These are phyloP conservation scores for Argentina anserina DNA, from an alignment of 306 rosid genomes.

Conservation along the genomic window DNA sequence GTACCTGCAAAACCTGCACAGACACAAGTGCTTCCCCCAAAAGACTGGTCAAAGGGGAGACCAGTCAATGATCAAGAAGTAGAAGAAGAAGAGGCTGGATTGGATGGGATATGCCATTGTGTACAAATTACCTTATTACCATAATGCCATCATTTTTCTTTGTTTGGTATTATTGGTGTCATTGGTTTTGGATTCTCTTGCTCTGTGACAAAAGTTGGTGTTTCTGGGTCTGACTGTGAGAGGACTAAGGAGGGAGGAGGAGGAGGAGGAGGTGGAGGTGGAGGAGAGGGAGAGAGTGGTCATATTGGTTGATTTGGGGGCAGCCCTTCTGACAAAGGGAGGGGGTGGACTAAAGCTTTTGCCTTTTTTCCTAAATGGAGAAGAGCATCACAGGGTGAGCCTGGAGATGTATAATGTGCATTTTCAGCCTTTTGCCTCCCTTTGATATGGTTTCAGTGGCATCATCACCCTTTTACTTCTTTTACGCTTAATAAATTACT, in stretches of 20 bases:
- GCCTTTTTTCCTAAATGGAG: not conserved
- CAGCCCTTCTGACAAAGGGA: conserved; percentile 6
- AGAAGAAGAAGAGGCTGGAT: not conserved
- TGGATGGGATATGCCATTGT: not conserved
- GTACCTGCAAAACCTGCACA: conserved; percentile 14
- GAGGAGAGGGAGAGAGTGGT: not conserved
- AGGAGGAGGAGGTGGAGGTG: not conserved
- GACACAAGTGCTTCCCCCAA: conserved; percentile 27
- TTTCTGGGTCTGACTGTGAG: conserved; percentile 1
- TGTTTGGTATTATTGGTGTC: conserved; percentile 11
- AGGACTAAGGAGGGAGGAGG: not conserved
- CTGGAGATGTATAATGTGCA: not conserved
- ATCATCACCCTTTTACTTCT: not conserved
- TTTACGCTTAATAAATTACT: conserved; percentile 10
- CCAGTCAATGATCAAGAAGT: conserved; percentile 36
- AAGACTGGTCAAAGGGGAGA: conserved; percentile 49
- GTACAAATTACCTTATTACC: conserved; percentile 23
- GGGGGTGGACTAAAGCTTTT: not conserved
- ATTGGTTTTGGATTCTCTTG: conserved; percentile 10
- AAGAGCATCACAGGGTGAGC: conserved; percentile 18
- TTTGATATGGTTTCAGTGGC: conserved; percentile 3
- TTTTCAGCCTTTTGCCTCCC: conserved; percentile 6
- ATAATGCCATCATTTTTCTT: conserved; percentile 10
- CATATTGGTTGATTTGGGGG: not conserved
- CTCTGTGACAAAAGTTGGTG: conserved; percentile 13